Evolutionary conservation across 2,329 filamentous ascomycete species (phyloP).

Genomic region (Chrysosporium keratinophilum): DNA sequence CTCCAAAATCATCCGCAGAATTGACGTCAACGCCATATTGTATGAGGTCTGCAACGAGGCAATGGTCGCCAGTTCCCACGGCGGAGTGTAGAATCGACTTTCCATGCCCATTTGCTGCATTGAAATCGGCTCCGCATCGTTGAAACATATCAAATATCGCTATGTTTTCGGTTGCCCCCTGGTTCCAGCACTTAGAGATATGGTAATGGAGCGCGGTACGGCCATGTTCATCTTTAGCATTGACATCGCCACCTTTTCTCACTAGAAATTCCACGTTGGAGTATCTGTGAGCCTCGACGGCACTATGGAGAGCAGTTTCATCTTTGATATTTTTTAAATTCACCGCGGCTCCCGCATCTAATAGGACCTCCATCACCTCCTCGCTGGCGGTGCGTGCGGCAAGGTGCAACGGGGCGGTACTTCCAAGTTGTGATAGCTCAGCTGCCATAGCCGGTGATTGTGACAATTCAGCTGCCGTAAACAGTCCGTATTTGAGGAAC

Average conservation of each 20-base stretch:
- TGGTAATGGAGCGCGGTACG: slow-evolving; percentile 25
- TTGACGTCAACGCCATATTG: slow-evolving; percentile 4
- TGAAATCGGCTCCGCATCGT: neutral
- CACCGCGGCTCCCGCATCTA: neutral
- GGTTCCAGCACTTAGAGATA: neutral
- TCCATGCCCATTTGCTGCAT: slow-evolving; percentile 13
- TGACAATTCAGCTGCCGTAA: neutral
- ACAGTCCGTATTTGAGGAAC: neutral
- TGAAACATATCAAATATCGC: neutral
- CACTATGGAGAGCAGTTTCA: slow-evolving; percentile 1
- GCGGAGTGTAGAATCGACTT: slow-evolving; percentile 18
- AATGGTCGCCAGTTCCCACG: neutral
- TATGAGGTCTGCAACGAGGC: neutral
- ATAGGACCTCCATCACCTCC: neutral
- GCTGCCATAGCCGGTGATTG: neutral
- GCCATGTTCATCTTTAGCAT: slow-evolving; percentile 22
- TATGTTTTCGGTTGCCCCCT: neutral
- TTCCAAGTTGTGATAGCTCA: neutral
- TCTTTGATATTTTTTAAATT: neutral
- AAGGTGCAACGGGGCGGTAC: neutral
- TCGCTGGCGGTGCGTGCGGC: neutral
- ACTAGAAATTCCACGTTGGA: neutral
- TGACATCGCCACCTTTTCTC: neutral
- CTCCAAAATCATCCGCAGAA: slow-evolving; percentile 14
- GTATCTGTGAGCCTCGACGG: neutral